Base-by-base conservation (phyloP, 2,329 filamentous ascomycete species). In the Verticillium dahliae region DNA sequence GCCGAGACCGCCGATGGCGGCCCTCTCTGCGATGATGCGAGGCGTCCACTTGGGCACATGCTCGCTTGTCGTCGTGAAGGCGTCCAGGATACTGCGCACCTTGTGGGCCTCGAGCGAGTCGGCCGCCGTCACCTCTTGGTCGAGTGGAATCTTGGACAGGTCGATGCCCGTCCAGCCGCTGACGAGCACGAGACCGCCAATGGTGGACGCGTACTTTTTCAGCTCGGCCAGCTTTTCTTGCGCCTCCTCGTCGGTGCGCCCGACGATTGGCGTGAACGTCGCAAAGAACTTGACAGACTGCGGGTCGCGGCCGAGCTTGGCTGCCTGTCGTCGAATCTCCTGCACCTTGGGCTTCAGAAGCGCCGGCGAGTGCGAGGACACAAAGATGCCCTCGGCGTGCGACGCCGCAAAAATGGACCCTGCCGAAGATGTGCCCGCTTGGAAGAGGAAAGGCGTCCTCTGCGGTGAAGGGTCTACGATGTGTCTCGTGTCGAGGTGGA, bases 81-180 rank as follows among this genome's bases (percentile, higher is more conserved):
- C 73, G 34, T 81, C 78, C 3, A 84, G 71, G 9, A 81, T 72
- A 57, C 79, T 81, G 35, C 76, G 78, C 1, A 85, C 75, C 64
- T 78, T 81, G 65, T 81, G 72, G 13, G 80, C 81, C 64, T 85
- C 83, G 2, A 75, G 73, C 0, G 82, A 83, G 63, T 87, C 81
- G 2, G 77, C 80, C 0, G 78, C 78, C 0, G 78, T 82, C 63
- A 88, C 76, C 15, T 84, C 82, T 64, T 86, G 78, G 63, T 87
- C 85, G 0, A 86, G 68, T 0, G 83, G 82, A 52, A 87, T 78
- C 66, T 78, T 77, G 3, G 80, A 83, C 15, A 87, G 75, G 66
- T 87, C 84, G 62, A 87, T 85, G 0, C 85, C 85, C 0, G 83
- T 85, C 81, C 81, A 85, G 1, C 83, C 83, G 45, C 78, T 80